These are phyloP conservation scores for Buxus sempervirens DNA, from an alignment of 164 flowering plant genomes.

Conservation along the genomic window DNA sequence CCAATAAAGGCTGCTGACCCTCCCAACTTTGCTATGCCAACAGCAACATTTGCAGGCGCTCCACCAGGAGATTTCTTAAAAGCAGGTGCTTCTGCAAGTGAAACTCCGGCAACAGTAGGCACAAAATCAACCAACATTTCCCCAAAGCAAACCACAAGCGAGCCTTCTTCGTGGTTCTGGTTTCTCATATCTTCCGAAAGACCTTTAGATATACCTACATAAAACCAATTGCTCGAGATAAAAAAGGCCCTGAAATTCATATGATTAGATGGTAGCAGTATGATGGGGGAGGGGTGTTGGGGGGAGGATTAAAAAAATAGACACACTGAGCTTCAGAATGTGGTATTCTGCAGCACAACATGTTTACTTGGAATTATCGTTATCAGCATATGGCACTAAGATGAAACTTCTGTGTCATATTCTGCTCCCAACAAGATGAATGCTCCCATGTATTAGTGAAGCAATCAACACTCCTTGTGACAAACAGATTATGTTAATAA, in stretches of 20 bases:
- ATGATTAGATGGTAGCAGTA: neutral
- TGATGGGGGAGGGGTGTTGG: too few species aligned
- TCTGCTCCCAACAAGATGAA: too few species aligned
- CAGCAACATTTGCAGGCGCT: slow-evolving; percentile 97
- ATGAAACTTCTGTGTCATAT: too few species aligned
- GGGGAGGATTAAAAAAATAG: too few species aligned
- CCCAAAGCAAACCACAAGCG: slow-evolving; percentile 80
- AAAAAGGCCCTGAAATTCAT: neutral
- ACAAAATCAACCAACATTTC: slow-evolving; percentile 92
- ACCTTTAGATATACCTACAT: slow-evolving; percentile 24
- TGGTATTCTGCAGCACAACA: neutral
- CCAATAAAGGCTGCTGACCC: slow-evolving; percentile 86
- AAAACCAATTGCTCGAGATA: slow-evolving; percentile 6
- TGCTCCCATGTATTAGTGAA: too few species aligned
- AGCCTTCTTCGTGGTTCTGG: slow-evolving; percentile 13
- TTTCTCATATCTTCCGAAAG: slow-evolving; percentile 16
- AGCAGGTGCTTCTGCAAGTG: slow-evolving; percentile 89
- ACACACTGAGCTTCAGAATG: too few species aligned
- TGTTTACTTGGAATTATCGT: neutral
- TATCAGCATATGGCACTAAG: neutral
- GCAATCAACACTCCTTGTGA: too few species aligned
- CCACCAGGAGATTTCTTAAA: slow-evolving; percentile 89
- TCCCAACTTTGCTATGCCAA: slow-evolving; percentile 67
- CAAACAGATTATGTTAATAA: too few species aligned
- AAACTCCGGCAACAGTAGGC: slow-evolving; percentile 72